phyloP scores from a whole-genome alignment of 2,329 filamentous ascomycete genomes.

The Teratosphaeria viscida region DNA sequence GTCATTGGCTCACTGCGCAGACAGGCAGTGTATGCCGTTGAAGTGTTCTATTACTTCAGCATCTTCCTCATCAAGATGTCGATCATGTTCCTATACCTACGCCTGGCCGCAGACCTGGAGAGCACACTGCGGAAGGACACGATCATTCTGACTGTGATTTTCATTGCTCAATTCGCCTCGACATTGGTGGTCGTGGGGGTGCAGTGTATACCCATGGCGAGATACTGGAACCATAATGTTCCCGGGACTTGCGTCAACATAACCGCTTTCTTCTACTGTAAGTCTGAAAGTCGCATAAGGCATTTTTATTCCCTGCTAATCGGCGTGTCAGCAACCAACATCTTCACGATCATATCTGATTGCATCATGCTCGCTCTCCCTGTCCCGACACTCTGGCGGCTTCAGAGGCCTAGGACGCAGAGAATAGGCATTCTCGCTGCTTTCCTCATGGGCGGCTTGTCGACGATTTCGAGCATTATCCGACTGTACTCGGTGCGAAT shows the following conservation, averaged over 20 bases:
- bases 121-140: conserved; percentile 7
- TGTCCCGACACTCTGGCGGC: conserved; percentile 27
- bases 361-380: conserved; percentile 29
- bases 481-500: conserved; percentile 22
- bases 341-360: conserved; percentile 30
- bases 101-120: conserved; percentile 19
- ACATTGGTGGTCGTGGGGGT: conserved; percentile 27
- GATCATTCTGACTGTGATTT: conserved; percentile 24
- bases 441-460: conserved; percentile 15
- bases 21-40: conserved; percentile 18
- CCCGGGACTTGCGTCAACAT: conserved; percentile 27
- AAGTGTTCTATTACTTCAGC: conserved; percentile 30
- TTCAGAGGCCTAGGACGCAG: conserved; percentile 24
- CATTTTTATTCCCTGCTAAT: neutral
- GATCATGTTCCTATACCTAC: conserved; percentile 30
- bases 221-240: conserved; percentile 21
- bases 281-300: neutral
- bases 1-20: neutral
- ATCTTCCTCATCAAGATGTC: conserved; percentile 33
- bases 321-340: conserved; percentile 12
- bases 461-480: conserved; percentile 20
- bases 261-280: conserved; percentile 24
- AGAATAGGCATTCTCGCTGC: conserved; percentile 24
- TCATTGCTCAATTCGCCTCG: conserved; percentile 25
- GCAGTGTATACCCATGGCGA: conserved; percentile 27